Evolutionary conservation across 805 yeast genomes (phyloP), one percentile per base, ranked within the genome.

Genomic region (Yarrowia sp.): DNA sequence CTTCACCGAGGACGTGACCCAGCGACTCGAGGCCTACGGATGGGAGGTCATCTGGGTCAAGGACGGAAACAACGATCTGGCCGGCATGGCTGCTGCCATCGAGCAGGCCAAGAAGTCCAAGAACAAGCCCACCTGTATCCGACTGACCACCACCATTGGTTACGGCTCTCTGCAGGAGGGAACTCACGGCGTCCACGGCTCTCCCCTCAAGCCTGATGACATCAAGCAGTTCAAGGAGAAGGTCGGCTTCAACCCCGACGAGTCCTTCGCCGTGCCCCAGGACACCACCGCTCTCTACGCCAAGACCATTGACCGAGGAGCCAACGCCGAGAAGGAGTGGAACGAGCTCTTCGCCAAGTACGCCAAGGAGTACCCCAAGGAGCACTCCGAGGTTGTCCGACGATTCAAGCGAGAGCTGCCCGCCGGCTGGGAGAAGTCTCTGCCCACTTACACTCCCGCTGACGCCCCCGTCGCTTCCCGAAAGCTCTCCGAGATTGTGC

Each of bases 371-470:
- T 76, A 72, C 68, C 80, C 80, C 14, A 74, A 73, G 44, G 70
- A 73, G 44, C 78, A 71, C 20, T 64, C 67, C 9, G 80, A 78
- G 30, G 72, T 78, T 47, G 52, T 56, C 19, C 40, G 71, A 40
- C 73, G 79, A 67, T 67, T 77, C 24, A 49, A 61, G 49, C 80
- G 80, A 40, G 72, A 76, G 56, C 67, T 77, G 97, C 99, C 79
- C 60, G 85, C 78, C 52, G 87, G 84, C 75, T 92, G 98, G 97
- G 88, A 84, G 76, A 79, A 86, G 74, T 75, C 80, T 69, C 85
- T 94, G 76, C 99, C 99, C 75, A 78, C 82, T 50, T 95, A 88
- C 87, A 86, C 88, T 66, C 84, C 96, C 69, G 74, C 77, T 40
- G 99, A 94, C 82, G 80, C 84, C 73, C 88, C 73, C 49, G 76